Base-by-base conservation (phyloP, 1,284 basidiomycete species). In the Heliocybe sulcata region DNA sequence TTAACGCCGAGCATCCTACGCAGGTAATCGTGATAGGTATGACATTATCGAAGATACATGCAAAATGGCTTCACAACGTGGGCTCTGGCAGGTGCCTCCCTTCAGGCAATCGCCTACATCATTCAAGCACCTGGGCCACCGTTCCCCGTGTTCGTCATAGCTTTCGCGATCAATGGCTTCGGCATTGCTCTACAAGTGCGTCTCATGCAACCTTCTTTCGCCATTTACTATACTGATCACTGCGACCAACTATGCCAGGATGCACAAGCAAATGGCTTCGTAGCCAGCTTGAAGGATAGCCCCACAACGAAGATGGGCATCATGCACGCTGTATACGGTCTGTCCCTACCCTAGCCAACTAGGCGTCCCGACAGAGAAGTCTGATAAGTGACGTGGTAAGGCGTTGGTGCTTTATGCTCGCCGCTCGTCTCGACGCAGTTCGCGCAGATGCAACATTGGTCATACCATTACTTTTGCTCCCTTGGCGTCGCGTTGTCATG, bases 371-470 rank as follows among this genome's bases (percentile, higher is more conserved):
- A 31, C 12, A 6, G 29, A 4, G 29, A 31, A 31, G 29, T 12
- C 38, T 8, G 16, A 42, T 42, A 16, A 20, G 8, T 6, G 19
- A 49, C 22, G 6, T 8, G 8, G 6, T 52, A 51, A 85, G 82
- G 83, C 2, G 65, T 74, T 8, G 86, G 85, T 1, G 85, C 84
- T 2, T 65, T 87, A 2, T 66, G 71, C 8, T 70, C 84, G 2
- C 86, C 87, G 1, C 72, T 89, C 10, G 72, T 81, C 1, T 73
- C 85, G 0, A 89, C 85, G 0, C 80, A 84, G 48, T 87, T 88
- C 58, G 68, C 82, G 1, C 71, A 74, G 52, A 62, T 73, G 38
- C 63, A 57, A 0, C 70, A 67, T 53, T 83, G 83, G 77, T 87
- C 84, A 10, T 82, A 81, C 61, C 83, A 87, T 64, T 90, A 81